Evolutionary conservation across 345 rosid species (phyloP).

Genomic region (Populus euphratica): DNA sequence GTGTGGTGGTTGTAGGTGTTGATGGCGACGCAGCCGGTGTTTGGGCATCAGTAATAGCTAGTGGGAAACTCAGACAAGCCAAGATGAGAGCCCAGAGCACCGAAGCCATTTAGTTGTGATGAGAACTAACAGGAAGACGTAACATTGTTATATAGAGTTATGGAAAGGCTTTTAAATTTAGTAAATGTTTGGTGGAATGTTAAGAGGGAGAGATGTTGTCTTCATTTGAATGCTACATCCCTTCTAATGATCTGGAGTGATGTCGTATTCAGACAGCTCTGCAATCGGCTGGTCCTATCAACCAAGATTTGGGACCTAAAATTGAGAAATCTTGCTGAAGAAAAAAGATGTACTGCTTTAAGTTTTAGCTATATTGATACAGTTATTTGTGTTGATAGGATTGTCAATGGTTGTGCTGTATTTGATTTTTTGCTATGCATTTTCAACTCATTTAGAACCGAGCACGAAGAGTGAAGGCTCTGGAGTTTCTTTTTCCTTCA

Average conservation of each 20-base stretch:
- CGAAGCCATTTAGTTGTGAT: constrained; percentile 46
- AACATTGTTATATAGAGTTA: constrained; percentile 22
- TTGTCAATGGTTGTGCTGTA: neutral
- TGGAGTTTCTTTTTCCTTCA: neutral
- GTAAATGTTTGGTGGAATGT: constrained; percentile 44
- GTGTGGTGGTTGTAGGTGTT: constrained; percentile 20
- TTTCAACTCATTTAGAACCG: neutral
- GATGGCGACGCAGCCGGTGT: constrained; percentile 67
- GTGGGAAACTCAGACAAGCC: constrained; percentile 35
- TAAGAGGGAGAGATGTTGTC: constrained; percentile 47
- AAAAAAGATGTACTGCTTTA: neutral
- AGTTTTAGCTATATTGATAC: neutral
- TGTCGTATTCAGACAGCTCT: neutral
- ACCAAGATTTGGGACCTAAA: neutral
- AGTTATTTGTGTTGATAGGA: neutral
- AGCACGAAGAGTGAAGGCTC: neutral
- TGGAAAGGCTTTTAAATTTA: constrained; percentile 8
- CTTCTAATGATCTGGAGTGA: constrained; percentile 40
- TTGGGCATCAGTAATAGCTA: constrained; percentile 51
- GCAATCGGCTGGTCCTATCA: constrained; percentile 10
- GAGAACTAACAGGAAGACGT: constrained; percentile 18
- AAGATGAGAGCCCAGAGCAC: constrained; percentile 34
- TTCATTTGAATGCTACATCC: constrained; percentile 48
- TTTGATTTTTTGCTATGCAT: neutral
- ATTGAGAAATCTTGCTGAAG: constrained; percentile 4